Evolutionary conservation across 345 rosid species (phyloP), one percentile per base, ranked within the genome.

Genomic region (Garcia nutans): DNA sequence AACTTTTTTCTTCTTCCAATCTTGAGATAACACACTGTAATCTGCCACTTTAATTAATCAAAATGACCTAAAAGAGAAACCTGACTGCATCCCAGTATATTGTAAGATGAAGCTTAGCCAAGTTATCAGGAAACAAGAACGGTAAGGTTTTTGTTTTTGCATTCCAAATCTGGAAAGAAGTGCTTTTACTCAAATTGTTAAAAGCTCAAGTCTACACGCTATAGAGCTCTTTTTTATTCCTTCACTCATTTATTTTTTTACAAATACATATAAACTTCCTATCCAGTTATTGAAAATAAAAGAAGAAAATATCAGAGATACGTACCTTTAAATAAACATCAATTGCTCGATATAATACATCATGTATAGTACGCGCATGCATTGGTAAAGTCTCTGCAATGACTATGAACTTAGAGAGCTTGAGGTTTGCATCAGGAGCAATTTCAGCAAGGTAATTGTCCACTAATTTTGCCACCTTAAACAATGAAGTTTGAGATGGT

Each of bases 401-500:
- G 79, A 87, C 90, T 87, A 93, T 82, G 86, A 95, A 91, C 85
- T 95, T 95, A 72, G 88, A 22, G 66, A 95, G 93, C 79, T 95
- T 94, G 78, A 95, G 98, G 75, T 95, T 93, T 70, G 92, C 90
- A 82, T 95, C 99, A 0, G 99, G 94, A 57, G 98, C 98, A 6
- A 95, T 93, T 86, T 95, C 99, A 3, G 97, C 94, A 1, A 95
- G 97, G 77, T 91, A 95, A 78, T 86, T 95, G 76, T 95, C 99
- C 67, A 95, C 94, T 69, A 95, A 85, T 79, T 93, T 95, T 5
- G 96, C 82, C 22, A 95, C 98, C 84, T 93, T 93, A 73, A 86
- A 89, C 83, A 95, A 78, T 28, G 97, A 85, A 17, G 84, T 86
- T 79, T 95, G 98, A 66, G 99, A 87, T 65, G 97, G 98, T 1